A percentile compares a stretch with the other conserved stretches of the same genome.
Conservation (phyloP, 1,284 basidiomycete genomes). For the Athelia sp. region DNA sequence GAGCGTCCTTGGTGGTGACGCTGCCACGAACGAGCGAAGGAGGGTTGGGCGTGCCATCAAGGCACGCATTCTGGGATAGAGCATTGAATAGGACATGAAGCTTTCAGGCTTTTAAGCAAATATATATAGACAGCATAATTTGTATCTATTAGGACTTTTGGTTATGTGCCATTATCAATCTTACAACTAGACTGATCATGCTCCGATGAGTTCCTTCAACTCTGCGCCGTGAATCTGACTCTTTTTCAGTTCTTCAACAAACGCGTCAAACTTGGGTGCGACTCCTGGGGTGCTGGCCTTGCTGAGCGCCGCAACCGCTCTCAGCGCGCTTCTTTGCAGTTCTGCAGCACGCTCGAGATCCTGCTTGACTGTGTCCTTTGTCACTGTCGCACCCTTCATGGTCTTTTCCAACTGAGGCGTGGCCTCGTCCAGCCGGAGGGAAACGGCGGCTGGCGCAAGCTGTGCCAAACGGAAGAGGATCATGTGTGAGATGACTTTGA, state of each 20-base stretch:
- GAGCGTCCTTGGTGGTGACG: constrained; percentile 51
- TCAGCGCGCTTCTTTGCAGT: constrained; percentile 82
- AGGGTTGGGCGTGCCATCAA: constrained; percentile 15
- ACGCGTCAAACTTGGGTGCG: constrained; percentile 69
- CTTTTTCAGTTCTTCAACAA: constrained; percentile 68
- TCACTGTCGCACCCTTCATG: constrained; percentile 88
- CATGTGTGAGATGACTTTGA: constrained; percentile 96
- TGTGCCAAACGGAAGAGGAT: constrained; percentile 89
- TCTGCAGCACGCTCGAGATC: constrained; percentile 93
- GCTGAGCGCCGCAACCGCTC: constrained; percentile 83
- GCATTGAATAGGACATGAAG: no score
- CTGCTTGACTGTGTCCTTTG: constrained; percentile 95
- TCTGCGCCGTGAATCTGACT: constrained; percentile 60
- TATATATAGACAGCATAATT: no score
- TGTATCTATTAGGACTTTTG: no score
- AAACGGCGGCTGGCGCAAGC: constrained; percentile 76
- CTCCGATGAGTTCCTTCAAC: constrained; percentile 50
- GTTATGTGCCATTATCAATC: no score
- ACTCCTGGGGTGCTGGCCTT: constrained; percentile 55
- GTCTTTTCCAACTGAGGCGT: constrained; percentile 80
- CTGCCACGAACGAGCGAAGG: constrained; percentile 47
- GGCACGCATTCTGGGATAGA: no score
- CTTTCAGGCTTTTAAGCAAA: no score
- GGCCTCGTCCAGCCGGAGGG: constrained; percentile 82
- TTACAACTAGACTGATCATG: background rate